Evolutionary conservation across 2,329 filamentous ascomycete species (phyloP).

Genomic region (Cordyceps farinosa): DNA sequence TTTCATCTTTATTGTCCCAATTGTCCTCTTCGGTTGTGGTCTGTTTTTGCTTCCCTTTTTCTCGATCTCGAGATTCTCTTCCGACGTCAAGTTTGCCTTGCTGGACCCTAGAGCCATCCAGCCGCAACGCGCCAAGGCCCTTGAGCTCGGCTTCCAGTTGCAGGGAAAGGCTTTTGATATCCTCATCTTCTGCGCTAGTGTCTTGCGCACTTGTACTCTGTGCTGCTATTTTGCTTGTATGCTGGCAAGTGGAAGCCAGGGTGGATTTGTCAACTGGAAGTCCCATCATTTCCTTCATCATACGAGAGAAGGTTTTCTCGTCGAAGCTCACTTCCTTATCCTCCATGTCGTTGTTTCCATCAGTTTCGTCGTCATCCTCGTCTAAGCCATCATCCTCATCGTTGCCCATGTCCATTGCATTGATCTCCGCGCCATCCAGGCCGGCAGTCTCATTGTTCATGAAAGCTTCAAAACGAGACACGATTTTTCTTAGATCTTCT

Average conservation of each 20-base stretch:
- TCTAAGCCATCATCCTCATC: slow-evolving; percentile 48
- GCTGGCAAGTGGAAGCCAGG: neutral
- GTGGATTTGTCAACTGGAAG: slow-evolving; percentile 36
- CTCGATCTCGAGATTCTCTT: slow-evolving; percentile 11
- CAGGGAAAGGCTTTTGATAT: slow-evolving; percentile 62
- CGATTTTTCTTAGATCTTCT: slow-evolving; percentile 81
- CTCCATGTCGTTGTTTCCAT: slow-evolving; percentile 59
- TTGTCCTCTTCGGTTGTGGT: slow-evolving; percentile 26
- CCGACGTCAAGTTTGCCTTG: slow-evolving; percentile 25
- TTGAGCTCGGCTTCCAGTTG: slow-evolving; percentile 73
- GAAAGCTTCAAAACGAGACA: slow-evolving; percentile 89
- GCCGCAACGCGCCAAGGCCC: slow-evolving; percentile 61
- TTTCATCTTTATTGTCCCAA: slow-evolving; percentile 47
- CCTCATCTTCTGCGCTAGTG: slow-evolving; percentile 46
- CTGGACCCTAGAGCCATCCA: slow-evolving; percentile 38
- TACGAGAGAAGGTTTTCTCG: slow-evolving; percentile 76
- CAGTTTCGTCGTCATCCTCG: slow-evolving; percentile 44
- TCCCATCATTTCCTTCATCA: slow-evolving; percentile 94
- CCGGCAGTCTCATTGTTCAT: slow-evolving; percentile 82
- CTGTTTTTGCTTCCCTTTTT: slow-evolving; percentile 21
- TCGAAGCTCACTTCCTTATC: slow-evolving; percentile 77
- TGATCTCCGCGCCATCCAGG: slow-evolving; percentile 69
- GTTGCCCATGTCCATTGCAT: slow-evolving; percentile 67
- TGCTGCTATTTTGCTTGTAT: neutral
- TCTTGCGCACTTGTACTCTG: neutral